Conservation (phyloP, 352 stramenopile genomes). For the Phytophthora citrophthora region DNA sequence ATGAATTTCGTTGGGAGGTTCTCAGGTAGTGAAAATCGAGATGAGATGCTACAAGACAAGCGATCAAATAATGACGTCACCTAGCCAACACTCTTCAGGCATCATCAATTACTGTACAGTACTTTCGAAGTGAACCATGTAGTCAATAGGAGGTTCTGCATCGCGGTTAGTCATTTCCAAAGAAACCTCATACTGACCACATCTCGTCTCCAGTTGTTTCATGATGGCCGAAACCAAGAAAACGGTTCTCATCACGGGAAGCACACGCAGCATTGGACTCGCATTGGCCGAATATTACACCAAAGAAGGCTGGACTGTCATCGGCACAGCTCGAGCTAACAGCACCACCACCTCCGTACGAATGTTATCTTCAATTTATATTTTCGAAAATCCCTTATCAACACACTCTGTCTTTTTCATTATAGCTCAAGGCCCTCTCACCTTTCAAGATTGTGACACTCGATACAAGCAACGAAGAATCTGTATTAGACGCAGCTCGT, state of each 20-base stretch:
- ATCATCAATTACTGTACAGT: too few relatives aligned
- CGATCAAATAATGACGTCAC: too few relatives aligned
- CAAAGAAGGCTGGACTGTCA: background rate
- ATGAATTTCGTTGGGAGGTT: too few relatives aligned
- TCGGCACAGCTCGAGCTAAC: background rate
- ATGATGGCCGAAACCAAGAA: background rate
- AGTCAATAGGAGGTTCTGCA: too few relatives aligned
- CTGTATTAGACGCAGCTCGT: background rate
- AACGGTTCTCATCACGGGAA: background rate
- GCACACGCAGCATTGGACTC: background rate
- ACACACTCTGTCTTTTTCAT: background rate
- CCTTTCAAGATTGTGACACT: slow-evolving; percentile 4
- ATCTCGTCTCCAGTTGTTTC: background rate
- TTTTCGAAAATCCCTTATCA: too few relatives aligned
- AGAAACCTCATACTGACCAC: background rate
- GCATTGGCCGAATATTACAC: background rate
- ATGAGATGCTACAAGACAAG: too few relatives aligned
- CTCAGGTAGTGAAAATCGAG: too few relatives aligned
- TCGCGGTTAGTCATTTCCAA: background rate
- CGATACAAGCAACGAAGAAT: background rate
- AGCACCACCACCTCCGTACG: background rate
- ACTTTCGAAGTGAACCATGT: too few relatives aligned
- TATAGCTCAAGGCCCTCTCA: background rate
- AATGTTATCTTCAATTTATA: too few relatives aligned
- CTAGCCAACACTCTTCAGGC: too few relatives aligned